Conservation (phyloP, 352 stramenopile species). For the Phytophthora uliginosa region DNA sequence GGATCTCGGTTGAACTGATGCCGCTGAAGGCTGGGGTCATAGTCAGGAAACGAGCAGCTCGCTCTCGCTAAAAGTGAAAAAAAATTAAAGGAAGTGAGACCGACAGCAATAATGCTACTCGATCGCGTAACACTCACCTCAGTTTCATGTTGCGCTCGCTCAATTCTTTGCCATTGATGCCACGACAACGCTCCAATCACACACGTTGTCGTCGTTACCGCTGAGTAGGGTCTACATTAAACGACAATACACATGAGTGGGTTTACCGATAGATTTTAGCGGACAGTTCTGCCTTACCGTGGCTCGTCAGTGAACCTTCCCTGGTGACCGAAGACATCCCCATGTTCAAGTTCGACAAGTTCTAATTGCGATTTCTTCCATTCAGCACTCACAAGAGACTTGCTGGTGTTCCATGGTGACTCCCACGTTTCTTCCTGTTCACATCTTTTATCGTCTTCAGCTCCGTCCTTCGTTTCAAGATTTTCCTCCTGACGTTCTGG, state of each 20-base stretch:
- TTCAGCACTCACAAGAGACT: not conserved
- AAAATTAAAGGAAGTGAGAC: not conserved
- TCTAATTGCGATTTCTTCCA: conserved; percentile 38
- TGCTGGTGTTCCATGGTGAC: conserved; percentile 12
- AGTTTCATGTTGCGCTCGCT: conserved; percentile 36
- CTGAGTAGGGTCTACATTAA: conserved; percentile 37
- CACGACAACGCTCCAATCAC: conserved; percentile 46
- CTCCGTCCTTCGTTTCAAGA: conserved; percentile 3
- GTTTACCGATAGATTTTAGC: not conserved
- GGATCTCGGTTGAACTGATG: conserved; percentile 43
- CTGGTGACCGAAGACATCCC: conserved; percentile 45
- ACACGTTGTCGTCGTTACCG: conserved; percentile 30
- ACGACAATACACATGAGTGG: not conserved
- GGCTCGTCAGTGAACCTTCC: conserved; percentile 27
- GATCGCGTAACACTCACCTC: conserved; percentile 27
- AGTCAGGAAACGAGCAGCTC: conserved; percentile 46
- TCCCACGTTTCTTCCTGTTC: conserved; percentile 25
- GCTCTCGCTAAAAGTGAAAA: conserved; percentile 33
- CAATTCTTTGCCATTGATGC: conserved; percentile 37
- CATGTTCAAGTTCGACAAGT: conserved; percentile 36
- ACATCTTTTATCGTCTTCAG: not conserved
- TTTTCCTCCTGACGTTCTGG: conserved; percentile 4
- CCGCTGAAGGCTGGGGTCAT: conserved; percentile 52
- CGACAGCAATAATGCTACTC: too few species aligned
- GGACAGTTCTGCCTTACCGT: conserved; percentile 20